Evolutionary conservation across 1,139 yeast genomes (phyloP), one percentile per base, ranked within the genome.

Genomic region (Debaryomyces coudertii): DNA sequence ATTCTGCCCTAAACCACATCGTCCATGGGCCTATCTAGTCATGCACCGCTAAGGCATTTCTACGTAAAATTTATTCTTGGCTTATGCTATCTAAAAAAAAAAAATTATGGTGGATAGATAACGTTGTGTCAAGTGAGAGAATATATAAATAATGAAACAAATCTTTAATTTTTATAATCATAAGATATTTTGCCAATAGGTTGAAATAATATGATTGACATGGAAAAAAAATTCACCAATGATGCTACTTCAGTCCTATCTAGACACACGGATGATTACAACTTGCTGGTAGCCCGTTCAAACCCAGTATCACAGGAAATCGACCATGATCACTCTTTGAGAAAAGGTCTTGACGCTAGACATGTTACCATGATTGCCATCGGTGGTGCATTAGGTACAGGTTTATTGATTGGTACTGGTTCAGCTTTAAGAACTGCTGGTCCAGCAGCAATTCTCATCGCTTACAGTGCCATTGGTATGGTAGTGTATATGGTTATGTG

Each of bases 311-410:
- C 65, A 16, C 47, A 66, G 14, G 69, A 63, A 36, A 62, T 60
- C 11, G 59, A 67, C 34, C 76, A 76, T 5, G 86, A 83, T n/a
- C 79, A 75, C 51, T 66, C 77, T 51, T 71, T 87, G 55, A 80
- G 82, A 55, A 78, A 83, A 60, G 80, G 76, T 23, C 69, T 87
- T 49, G 80, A 83, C 57, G 83, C 92, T 11, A 72, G 93, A 55
- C 93, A 86, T 60, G 80, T 85, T 56, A 76, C 85, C 45, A 85
- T 87, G 93, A 82, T 85, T 64, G 88, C 89, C 56, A 63, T 73
- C 54, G 78, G 78, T 46, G 78, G 78, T 52, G 77, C 77, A 14
- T 58, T 71, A 48, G 87, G 88, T 49, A 83, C 90, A 6, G 90
- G 92, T 56, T 72, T 85, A 53, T 68, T 85, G 52, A 82, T 86